These are phyloP conservation scores for Colletotrichum cereale DNA, from an alignment of 2,329 filamentous ascomycete genomes.

Conservation along the genomic window DNA sequence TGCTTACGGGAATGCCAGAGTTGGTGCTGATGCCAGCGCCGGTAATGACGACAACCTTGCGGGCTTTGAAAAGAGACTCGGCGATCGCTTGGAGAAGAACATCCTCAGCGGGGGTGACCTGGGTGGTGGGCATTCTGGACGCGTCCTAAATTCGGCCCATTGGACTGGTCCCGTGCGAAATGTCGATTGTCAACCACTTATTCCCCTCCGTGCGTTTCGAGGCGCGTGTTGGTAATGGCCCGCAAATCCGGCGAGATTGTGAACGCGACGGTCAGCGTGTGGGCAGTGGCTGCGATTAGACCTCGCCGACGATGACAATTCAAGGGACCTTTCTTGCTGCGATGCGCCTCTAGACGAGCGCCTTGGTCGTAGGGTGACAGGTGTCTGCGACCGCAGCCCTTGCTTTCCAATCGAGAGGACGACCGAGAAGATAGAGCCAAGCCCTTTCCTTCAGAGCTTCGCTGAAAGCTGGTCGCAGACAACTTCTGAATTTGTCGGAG, in stretches of 20 bases:
- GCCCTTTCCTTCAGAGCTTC: background rate
- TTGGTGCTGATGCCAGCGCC: slow-evolving; percentile 82
- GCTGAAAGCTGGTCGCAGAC: background rate
- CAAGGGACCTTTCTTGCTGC: background rate
- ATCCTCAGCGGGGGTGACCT: slow-evolving; percentile 64
- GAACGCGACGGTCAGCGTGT: background rate
- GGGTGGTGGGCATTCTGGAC: slow-evolving; percentile 68
- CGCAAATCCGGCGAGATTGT: slow-evolving; percentile 2
- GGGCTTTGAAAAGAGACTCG: slow-evolving; percentile 72
- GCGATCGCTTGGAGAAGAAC: slow-evolving; percentile 74
- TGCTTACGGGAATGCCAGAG: slow-evolving; percentile 77
- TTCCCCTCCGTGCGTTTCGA: background rate
- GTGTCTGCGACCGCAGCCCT: slow-evolving; percentile 9
- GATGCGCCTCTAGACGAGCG: background rate
- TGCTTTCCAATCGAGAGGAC: background rate
- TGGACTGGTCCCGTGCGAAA: slow-evolving; percentile 17
- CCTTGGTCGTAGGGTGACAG: background rate
- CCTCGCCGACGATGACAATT: background rate
- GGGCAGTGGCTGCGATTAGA: background rate
- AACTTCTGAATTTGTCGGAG: background rate
- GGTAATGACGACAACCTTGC: slow-evolving; percentile 78
- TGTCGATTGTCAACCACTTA: background rate
- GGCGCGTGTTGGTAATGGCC: slow-evolving; percentile 11
- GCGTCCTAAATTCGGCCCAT: slow-evolving; percentile 34
- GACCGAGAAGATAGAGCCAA: too few relatives aligned